These are phyloP conservation scores for Stevia rebaudiana DNA, from an alignment of 140 eudicot genomes.

Conservation along the genomic window DNA sequence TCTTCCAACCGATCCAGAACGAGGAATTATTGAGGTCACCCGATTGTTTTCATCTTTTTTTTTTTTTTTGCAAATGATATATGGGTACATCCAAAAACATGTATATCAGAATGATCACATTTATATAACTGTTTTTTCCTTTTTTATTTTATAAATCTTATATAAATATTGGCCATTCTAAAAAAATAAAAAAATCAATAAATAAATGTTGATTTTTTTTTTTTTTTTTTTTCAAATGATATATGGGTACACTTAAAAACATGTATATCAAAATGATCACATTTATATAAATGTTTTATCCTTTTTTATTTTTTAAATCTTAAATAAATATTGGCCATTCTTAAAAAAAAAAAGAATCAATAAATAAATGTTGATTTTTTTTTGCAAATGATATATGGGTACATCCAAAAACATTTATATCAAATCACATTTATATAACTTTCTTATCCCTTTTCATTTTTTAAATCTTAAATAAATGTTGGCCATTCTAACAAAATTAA, in stretches of 20 bases:
- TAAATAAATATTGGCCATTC: too few relatives aligned
- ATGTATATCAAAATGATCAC: background rate
- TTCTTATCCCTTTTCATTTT: background rate
- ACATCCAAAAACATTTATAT: background rate
- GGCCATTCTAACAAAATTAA: too few relatives aligned
- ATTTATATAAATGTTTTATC: background rate
- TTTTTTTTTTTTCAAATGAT: background rate
- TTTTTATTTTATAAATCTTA: background rate
- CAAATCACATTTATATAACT: background rate
- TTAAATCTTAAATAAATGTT: background rate
- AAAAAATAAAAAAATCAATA: too few relatives aligned
- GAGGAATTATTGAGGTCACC: conserved; percentile 93
- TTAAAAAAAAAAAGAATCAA: too few relatives aligned
- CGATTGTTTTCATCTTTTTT: conserved; percentile 7
- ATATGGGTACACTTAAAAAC: background rate
- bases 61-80: background rate
- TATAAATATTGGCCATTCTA: too few relatives aligned
- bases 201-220: too few relatives aligned
- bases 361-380: too few relatives aligned
- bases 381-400: background rate
- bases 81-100: background rate
- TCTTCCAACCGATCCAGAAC: conserved; percentile 94
- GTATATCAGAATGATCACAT: background rate
- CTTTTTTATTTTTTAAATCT: background rate
- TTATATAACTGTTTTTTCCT: background rate